Evolutionary conservation across 176 grass and related monocot genomes (phyloP), one percentile per base, ranked within the genome.

Genomic region (maize (Zea mays)): DNA sequence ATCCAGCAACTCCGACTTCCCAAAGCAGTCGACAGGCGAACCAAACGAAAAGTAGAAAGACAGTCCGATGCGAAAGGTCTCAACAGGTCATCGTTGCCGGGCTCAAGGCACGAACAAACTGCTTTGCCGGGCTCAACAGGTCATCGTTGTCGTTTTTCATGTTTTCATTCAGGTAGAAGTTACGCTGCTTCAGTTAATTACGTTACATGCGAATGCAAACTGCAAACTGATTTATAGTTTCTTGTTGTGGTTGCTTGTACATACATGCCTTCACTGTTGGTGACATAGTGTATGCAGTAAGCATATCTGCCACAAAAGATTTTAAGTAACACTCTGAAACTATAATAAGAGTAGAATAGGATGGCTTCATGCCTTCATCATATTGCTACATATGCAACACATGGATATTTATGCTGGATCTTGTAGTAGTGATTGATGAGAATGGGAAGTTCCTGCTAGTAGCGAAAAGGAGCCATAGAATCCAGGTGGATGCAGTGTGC

Each of bases 361-460:
- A 35, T 36, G 13, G 4, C 10, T 40, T 54, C 33, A 38, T 35
- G 21, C n/a, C n/a, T n/a, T n/a, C n/a, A n/a, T n/a, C n/a, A 37
- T 2, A 41, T n/a, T 75, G 39, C 40, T 46, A 45, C n/a, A 49
- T 46, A 43, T 12, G 52, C 40, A 16, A 36, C 8, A 40, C 5
- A 4, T 16, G 65, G 40, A 80, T 9, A 50, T 80, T 81, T 74
- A 66, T 64, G 20, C 62, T 74, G 51, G 12, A 8, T 70, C 16
- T 73, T 89, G 85, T 77, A 97, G 93, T 86, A 72, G 86, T 93
- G 62, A 74, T 89, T 2, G 88, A 89, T 64, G 93, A 96, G 48
- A 96, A 72, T 35, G 93, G 93, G 11, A 96, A 96, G 62, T 96
- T 96, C 79, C 86, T 97, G 39, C 67, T 97, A 47, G 81, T 86